Evolutionary conservation across 139 green algal species (phyloP).

Genomic region (Chlamydomonas eustigma): DNA sequence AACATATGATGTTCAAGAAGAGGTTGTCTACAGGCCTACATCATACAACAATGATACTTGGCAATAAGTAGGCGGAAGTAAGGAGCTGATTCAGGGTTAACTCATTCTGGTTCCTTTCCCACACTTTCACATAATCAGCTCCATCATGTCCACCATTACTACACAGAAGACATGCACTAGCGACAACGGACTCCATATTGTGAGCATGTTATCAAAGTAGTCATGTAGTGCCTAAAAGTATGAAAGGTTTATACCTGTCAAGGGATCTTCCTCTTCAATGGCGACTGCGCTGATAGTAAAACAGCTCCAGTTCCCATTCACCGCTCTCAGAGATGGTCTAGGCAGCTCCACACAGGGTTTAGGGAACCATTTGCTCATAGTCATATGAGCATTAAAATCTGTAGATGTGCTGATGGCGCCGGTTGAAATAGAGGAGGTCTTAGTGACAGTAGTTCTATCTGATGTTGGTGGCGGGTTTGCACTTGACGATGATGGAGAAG

Average conservation of each 20-base stretch:
- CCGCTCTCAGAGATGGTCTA: conserved; percentile 7
- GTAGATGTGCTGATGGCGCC: no score
- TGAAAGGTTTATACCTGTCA: not conserved
- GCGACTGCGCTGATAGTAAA: conserved; percentile 31
- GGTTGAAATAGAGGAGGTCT: no score
- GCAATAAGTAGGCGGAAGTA: not conserved
- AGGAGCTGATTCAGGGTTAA: not conserved
- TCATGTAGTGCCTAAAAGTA: not conserved
- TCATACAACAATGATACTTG: not conserved
- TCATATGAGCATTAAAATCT: no score
- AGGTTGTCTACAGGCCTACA: not conserved
- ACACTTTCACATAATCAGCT: not conserved
- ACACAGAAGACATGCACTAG: not conserved
- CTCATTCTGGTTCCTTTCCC: not conserved
- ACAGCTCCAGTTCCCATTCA: conserved; percentile 29
- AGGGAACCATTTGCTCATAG: not conserved
- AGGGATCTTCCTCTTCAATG: conserved; percentile 31
- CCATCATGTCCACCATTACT: not conserved
- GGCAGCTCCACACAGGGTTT: conserved; percentile 19
- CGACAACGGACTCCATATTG: not conserved
- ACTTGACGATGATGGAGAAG: no score
- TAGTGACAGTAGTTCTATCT: no score
- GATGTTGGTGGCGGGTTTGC: no score
- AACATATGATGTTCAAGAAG: not conserved
- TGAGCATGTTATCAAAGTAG: not conserved